Evolutionary conservation across 1,284 basidiomycete genomes (phyloP).

Genomic region (Malassezia furfur): DNA sequence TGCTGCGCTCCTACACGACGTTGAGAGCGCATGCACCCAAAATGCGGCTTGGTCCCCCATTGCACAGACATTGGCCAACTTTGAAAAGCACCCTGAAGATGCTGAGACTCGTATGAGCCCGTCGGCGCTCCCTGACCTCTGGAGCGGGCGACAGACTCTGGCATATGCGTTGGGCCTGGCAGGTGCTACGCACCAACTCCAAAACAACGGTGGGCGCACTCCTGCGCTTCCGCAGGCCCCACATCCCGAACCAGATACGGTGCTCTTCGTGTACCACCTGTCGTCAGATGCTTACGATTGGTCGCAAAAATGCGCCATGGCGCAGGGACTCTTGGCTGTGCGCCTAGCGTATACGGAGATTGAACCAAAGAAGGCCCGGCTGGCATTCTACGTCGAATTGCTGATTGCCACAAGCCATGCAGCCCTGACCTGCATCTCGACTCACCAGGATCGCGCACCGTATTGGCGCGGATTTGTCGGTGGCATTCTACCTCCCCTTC

Average conservation of each 20-base stretch:
- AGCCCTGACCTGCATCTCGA: not conserved
- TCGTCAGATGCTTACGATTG: not conserved
- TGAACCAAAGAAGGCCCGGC: not conserved
- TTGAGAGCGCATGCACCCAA: not conserved
- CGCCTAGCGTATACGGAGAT: not conserved
- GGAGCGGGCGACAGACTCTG: not conserved
- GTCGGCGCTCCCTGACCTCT: not conserved
- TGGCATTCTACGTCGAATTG: constrained; percentile 3
- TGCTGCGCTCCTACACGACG: not conserved
- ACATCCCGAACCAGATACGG: constrained; percentile 1
- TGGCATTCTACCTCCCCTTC: constrained; percentile 3
- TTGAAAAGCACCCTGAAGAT: not conserved
- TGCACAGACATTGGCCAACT: not conserved
- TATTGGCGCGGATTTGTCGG: constrained; percentile 3
- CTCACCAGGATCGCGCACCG: not conserved
- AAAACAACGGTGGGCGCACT: not conserved
- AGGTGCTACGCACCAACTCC: not conserved
- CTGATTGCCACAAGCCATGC: not conserved
- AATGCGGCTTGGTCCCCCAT: not conserved
- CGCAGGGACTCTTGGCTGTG: not conserved
- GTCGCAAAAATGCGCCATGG: not conserved
- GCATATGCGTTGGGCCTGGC: not conserved
- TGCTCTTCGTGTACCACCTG: constrained; percentile 3
- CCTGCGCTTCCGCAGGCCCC: not conserved
- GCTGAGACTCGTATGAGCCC: not conserved